Evolutionary conservation across 2,329 filamentous ascomycete species (phyloP), one percentile per base, ranked within the genome.

Genomic region (Boeremia lycopersici): DNA sequence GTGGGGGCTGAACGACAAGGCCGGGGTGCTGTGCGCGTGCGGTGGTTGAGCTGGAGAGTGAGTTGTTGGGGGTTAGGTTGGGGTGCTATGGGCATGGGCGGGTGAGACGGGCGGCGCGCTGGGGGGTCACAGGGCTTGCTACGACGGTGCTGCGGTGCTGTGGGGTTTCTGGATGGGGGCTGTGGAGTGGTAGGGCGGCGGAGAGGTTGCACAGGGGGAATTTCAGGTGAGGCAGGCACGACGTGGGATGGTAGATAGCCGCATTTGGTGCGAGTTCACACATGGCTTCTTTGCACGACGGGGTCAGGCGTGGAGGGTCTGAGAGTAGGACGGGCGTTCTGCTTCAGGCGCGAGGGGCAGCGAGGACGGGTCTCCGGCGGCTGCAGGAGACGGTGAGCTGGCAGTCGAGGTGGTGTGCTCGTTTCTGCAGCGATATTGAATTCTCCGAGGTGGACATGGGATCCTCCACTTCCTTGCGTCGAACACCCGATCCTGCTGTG

Each of bases 271-370:
- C 31, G 48, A 51, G 25, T 25, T 44, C 41, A 44, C 48, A 60
- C 55, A 63, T 62, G 61, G 55, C 59, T 54, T 44, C 45, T 47
- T 53, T 40, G 59, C 57, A 55, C 28, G 12, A 60, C 58, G 48
- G 7, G 3, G 25, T 47, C 12, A 19, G 15, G 26, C 42, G 36
- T 40, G 41, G 41, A 30, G 35, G 31, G 47, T 52, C 29, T 42
- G 41, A 51, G 19, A 23, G 29, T 49, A 42, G 48, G 41, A 39
- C 38, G 33, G 42, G 38, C 36, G 36, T 48, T 34, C 45, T 15
- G 45, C 42, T 46, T 50, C 34, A 41, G 39, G 46, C 17, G 17
- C 11, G 28, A 6, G 12, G 26, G 40, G 41, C 15, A 46, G 26
- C n/a, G 30, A 19, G 46, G 15, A 10, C 41, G 47, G 30, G 12